These are phyloP conservation scores for Diaporthe caulivora DNA, from an alignment of 2,329 filamentous ascomycete genomes.

Conservation along the genomic window DNA sequence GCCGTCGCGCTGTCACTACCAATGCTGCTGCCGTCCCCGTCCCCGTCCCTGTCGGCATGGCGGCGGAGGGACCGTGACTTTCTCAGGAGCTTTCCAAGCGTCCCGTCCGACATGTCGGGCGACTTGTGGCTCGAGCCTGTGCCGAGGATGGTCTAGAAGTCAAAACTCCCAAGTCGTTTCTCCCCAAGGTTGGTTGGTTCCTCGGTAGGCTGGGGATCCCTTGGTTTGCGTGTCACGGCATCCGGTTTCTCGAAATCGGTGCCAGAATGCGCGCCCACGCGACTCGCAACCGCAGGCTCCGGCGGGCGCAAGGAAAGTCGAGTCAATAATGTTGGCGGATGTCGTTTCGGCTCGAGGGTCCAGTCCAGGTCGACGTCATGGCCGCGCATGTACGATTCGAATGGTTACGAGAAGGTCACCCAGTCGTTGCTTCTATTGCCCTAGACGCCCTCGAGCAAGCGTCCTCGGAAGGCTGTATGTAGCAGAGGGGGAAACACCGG, in stretches of 20 bases:
- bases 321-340: not conserved
- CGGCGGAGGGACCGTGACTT: conserved; percentile 63
- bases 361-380: conserved; percentile 24
- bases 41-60: conserved; percentile 54
- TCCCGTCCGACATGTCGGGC: conserved; percentile 47
- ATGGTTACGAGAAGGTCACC: not conserved
- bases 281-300: conserved; percentile 3
- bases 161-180: conserved; percentile 26
- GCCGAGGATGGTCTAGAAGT: not conserved
- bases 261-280: conserved; percentile 1
- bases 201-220: not conserved
- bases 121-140: not conserved
- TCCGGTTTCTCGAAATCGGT: not conserved
- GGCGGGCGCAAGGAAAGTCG: not conserved
- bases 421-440: not conserved
- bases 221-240: not conserved
- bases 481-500: not conserved
- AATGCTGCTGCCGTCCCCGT: conserved; percentile 43
- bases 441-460: not conserved
- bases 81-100: conserved; percentile 65
- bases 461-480: not conserved
- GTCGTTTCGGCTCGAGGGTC: not conserved
- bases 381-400: conserved; percentile 10
- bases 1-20: conserved; percentile 45
- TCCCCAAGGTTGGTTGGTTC: conserved; percentile 3